Evolutionary conservation across 2,329 filamentous ascomycete genomes (phyloP).

Genomic region (Lasiodiplodia gonubiensis): DNA sequence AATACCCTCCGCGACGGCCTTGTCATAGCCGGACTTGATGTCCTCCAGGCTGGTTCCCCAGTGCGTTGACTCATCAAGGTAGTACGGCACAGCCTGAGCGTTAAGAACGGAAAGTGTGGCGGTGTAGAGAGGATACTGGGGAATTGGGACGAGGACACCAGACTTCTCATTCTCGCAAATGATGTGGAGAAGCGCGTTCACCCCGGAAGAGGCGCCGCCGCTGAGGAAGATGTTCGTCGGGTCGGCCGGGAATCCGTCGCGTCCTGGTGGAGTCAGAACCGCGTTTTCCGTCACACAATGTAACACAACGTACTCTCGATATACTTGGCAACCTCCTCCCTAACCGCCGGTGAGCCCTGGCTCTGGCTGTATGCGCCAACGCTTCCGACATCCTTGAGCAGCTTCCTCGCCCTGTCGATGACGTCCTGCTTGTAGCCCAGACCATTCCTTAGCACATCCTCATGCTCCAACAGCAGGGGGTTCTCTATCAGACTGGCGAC

Average conservation of each 20-base stretch:
- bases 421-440: conserved; percentile 92
- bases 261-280: conserved; percentile 56
- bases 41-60: conserved; percentile 89
- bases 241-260: conserved; percentile 86
- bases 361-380: conserved; percentile 97
- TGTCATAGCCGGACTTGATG: conserved; percentile 74
- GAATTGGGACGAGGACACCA: conserved; percentile 91
- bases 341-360: conserved; percentile 83
- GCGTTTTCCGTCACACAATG: not conserved
- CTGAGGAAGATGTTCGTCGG: conserved; percentile 86
- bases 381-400: conserved; percentile 83
- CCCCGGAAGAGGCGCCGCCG: conserved; percentile 88
- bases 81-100: conserved; percentile 88
- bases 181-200: conserved; percentile 89
- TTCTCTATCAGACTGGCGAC: conserved; percentile 93
- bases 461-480: conserved; percentile 80
- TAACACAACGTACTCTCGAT: conserved; percentile 72
- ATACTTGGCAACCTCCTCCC: conserved; percentile 88
- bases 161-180: conserved; percentile 79
- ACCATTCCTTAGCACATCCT: conserved; percentile 73
- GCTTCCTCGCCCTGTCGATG: conserved; percentile 77
- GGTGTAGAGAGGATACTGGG: conserved; percentile 97
- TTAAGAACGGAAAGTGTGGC: conserved; percentile 86
- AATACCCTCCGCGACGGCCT: conserved; percentile 76
- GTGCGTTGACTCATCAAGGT: conserved; percentile 81